Percentiles rank a stretch among this genome's conserved stretches.
Conservation (phyloP, 768 basidiomycete species). For the Rhizopogon vesiculosus region DNA sequence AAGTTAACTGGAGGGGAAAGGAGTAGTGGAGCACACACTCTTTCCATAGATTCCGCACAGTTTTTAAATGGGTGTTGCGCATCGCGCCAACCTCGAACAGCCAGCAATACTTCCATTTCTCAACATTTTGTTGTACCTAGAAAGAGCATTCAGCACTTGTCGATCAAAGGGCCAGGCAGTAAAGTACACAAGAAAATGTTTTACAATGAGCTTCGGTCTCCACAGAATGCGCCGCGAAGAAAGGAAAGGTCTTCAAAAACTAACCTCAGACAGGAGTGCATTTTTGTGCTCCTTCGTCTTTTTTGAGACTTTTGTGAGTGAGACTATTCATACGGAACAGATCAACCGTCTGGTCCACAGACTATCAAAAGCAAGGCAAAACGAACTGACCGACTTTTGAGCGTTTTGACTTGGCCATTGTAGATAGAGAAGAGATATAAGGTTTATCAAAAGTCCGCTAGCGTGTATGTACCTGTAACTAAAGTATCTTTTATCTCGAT, state of each 20-base stretch:
- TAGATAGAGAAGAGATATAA: not conserved
- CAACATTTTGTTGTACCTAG: conserved; percentile 71
- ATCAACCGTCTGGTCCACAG: conserved; percentile 6
- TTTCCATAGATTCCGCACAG: conserved; percentile 91
- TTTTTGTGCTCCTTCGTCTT: conserved; percentile 92
- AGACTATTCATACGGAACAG: conserved; percentile 46
- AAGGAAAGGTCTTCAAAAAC: conserved; percentile 12
- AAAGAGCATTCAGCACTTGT: conserved; percentile 2
- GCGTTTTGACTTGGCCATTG: conserved; percentile 88
- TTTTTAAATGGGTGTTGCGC: conserved; percentile 93
- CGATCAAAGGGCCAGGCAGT: not conserved
- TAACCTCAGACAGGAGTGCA: conserved; percentile 73
- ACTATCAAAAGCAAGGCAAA: not conserved
- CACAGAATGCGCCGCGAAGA: not conserved
- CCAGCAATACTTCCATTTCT: conserved; percentile 96
- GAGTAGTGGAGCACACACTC: conserved; percentile 48
- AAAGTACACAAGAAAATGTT: not conserved
- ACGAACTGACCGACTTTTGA: conserved; percentile 72
- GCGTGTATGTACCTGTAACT: no score
- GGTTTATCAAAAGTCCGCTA: conserved; percentile 46
- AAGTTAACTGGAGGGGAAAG: not conserved
- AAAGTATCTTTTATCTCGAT: conserved; percentile 29
- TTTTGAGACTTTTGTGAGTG: conserved; percentile 90
- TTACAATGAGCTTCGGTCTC: not conserved
- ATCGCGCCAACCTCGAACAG: conserved; percentile 93